Conservation (phyloP, 306 rosid species). For the Cucurbita ficifolia region DNA sequence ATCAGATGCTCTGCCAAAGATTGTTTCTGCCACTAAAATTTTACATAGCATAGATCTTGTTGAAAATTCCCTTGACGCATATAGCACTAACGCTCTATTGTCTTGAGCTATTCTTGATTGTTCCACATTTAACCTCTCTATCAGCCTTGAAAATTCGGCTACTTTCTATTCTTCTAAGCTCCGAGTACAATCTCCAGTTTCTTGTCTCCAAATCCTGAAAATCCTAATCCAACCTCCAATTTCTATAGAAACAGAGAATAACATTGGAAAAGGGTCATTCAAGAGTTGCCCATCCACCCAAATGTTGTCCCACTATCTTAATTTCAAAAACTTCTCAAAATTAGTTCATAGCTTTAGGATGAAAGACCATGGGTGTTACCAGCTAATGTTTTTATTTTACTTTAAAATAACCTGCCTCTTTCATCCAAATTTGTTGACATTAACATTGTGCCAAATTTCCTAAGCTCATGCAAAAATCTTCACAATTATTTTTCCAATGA, state of each 20-base stretch:
- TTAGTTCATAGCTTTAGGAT: not conserved
- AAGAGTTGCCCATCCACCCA: not conserved
- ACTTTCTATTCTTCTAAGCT: not conserved
- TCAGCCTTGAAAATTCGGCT: too few species aligned
- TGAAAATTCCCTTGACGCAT: too few species aligned
- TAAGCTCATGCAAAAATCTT: not conserved
- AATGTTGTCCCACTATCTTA: not conserved
- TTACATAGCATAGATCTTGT: too few species aligned
- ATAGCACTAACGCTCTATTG: too few species aligned
- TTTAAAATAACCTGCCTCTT: not conserved
- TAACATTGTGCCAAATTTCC: not conserved
- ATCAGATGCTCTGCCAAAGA: too few species aligned
- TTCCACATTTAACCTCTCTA: too few species aligned
- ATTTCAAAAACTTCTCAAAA: not conserved
- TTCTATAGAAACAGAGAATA: not conserved
- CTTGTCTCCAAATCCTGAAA: not conserved
- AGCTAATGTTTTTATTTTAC: not conserved
- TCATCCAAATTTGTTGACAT: not conserved
- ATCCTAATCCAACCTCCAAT: not conserved
- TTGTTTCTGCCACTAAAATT: too few species aligned
- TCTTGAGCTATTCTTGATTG: too few species aligned
- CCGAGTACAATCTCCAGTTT: not conserved
- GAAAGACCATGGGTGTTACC: not conserved
- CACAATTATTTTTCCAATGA: too few species aligned
- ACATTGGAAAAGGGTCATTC: not conserved